phyloP scores from a whole-genome alignment of 345 rosid species.

The Pistacia integerrima region DNA sequence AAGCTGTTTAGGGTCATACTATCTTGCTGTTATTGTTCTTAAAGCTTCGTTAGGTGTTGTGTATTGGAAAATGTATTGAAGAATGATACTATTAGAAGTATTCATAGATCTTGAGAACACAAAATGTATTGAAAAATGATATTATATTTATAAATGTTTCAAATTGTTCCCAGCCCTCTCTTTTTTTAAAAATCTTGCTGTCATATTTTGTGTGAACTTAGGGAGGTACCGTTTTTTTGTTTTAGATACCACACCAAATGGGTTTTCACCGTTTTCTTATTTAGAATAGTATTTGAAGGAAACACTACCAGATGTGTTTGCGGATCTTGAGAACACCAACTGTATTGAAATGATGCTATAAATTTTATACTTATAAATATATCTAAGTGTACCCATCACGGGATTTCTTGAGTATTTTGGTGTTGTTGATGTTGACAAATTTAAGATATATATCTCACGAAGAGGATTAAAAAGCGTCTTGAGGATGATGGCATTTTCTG shows the following conservation, averaged over 20 bases:
- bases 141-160: neutral
- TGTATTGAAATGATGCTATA: too few relatives aligned
- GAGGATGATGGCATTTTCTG: conserved; percentile 99
- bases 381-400: neutral
- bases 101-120: neutral
- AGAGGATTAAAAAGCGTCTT: conserved; percentile 68
- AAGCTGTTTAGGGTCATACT: neutral
- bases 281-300: neutral
- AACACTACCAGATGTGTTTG: neutral
- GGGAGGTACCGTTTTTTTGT: too few relatives aligned
- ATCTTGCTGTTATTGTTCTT: neutral
- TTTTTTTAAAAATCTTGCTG: conserved; percentile 3
- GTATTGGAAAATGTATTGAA: neutral
- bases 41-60: neutral
- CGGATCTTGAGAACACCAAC: neutral
- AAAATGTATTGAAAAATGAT: too few relatives aligned
- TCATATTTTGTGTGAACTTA: neutral
- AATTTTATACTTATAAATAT: neutral
- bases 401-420: neutral
- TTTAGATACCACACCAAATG: too few relatives aligned
- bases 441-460: conserved; percentile 81
- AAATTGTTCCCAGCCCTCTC: neutral
- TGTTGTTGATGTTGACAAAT: conserved; percentile 40
- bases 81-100: too few relatives aligned
- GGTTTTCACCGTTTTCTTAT: too few relatives aligned